phyloP scores from a whole-genome alignment of 805 yeast genomes.

The Brettanomyces custersianus region DNA sequence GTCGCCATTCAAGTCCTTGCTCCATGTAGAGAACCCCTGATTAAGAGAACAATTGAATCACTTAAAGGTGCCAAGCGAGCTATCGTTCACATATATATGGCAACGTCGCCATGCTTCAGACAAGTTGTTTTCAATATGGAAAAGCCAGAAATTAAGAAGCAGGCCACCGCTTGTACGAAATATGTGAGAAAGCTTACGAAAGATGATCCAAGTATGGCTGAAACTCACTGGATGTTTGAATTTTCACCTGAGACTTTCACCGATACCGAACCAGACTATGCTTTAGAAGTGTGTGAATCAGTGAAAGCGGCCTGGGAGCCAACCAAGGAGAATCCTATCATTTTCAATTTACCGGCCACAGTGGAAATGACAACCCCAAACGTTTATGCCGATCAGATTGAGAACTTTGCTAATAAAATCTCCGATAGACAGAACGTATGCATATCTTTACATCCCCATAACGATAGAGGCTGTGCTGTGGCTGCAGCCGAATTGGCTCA shows the following conservation, averaged over 20 bases:
- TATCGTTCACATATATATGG: conserved; percentile 67
- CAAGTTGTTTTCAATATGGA: conserved; percentile 61
- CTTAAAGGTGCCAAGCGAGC: conserved; percentile 69
- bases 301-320: conserved; percentile 74
- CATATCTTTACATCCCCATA: conserved; percentile 74
- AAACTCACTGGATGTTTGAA: conserved; percentile 65
- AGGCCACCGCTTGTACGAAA: conserved; percentile 56
- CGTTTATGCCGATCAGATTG: conserved; percentile 78
- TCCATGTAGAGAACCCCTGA: conserved; percentile 69
- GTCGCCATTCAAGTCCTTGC: conserved; percentile 69
- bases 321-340: conserved; percentile 52
- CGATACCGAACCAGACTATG: conserved; percentile 59
- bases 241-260: conserved; percentile 77
- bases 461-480: conserved; percentile 84
- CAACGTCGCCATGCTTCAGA: conserved; percentile 68
- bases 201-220: conserved; percentile 45
- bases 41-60: conserved; percentile 63
- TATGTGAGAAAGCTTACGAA: conserved; percentile 61
- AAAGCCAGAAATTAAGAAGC: conserved; percentile 45
- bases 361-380: conserved; percentile 79
- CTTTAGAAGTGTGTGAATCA: conserved; percentile 60
- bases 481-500: conserved; percentile 81
- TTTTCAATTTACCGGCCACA: conserved; percentile 78
- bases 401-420: conserved; percentile 55
- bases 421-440: conserved; percentile 61